These are phyloP conservation scores for Musa troglodytarum DNA, from an alignment of 176 grass and related monocot genomes.

Conservation along the genomic window DNA sequence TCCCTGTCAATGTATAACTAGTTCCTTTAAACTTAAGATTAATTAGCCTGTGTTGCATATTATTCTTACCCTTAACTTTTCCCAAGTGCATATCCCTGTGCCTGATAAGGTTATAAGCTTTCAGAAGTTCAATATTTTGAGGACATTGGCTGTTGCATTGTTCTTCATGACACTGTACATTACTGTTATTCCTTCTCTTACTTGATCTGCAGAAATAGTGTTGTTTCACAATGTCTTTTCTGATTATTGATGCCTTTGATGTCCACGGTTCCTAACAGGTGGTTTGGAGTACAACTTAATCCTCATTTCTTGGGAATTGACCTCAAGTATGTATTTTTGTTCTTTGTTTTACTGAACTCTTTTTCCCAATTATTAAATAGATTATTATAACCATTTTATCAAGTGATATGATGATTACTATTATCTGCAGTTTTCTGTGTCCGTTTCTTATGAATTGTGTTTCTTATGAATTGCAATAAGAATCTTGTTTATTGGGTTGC, in stretches of 20 bases:
- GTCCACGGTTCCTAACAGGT: slow-evolving; percentile 51
- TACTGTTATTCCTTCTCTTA: not conserved
- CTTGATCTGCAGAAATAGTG: no score
- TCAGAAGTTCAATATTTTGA: not conserved
- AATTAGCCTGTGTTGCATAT: no score
- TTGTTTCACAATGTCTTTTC: not conserved
- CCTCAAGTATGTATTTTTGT: slow-evolving; percentile 69
- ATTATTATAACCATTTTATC: not conserved
- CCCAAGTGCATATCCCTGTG: not conserved
- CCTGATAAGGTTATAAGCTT: not conserved
- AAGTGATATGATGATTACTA: not conserved
- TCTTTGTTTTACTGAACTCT: slow-evolving; percentile 9
- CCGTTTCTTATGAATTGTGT: not conserved
- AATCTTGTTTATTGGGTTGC: not conserved
- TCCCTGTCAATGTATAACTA: not conserved
- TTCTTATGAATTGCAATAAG: not conserved
- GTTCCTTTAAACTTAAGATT: not conserved
- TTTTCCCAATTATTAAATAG: not conserved
- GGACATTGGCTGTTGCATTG: not conserved
- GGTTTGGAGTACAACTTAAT: slow-evolving; percentile 98
- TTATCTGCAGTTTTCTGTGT: not conserved
- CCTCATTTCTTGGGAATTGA: slow-evolving; percentile 93
- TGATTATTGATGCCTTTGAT: slow-evolving; percentile 2
- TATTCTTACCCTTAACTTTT: no score
- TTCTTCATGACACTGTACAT: not conserved